Percentiles rank a stretch among this genome's conserved stretches.
Evolutionary conservation across 768 basidiomycete species (phyloP).

Genomic region (Leccinum arenicola): DNA sequence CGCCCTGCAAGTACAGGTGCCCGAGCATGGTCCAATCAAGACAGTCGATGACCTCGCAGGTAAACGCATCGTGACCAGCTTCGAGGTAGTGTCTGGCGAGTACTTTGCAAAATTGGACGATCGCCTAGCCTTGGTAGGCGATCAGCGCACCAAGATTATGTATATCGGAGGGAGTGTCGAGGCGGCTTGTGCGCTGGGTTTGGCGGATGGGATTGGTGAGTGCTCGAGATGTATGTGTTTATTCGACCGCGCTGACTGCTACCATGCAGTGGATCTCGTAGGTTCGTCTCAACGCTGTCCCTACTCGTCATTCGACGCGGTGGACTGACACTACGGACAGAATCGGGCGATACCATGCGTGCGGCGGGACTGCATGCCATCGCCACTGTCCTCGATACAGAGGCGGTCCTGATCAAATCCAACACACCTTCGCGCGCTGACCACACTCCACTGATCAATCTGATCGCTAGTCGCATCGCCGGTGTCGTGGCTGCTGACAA

Average conservation of each 20-base stretch:
- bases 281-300: conserved; percentile 62
- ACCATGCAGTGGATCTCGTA: conserved; percentile 70
- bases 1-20: conserved; percentile 85
- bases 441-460: conserved; percentile 63
- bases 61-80: conserved; percentile 92
- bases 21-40: conserved; percentile 68
- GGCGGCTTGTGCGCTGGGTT: conserved; percentile 92
- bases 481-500: conserved; percentile 86
- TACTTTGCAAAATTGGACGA: conserved; percentile 74
- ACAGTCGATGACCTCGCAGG: conserved; percentile 80
- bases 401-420: conserved; percentile 93
- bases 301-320: neutral
- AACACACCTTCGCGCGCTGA: conserved; percentile 58
- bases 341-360: conserved; percentile 99
- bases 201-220: conserved; percentile 95
- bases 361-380: conserved; percentile 95
- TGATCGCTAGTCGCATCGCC: conserved; percentile 84
- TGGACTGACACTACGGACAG: conserved; percentile 37
- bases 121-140: conserved; percentile 47
- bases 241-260: conserved; percentile 3
- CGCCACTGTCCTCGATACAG: conserved; percentile 78
- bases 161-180: conserved; percentile 98
- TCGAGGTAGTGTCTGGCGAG: conserved; percentile 79
- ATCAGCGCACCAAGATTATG: conserved; percentile 75
- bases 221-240: neutral